Conservation (phyloP, 176 grass and related monocot genomes). For the Aegilops longissima region DNA sequence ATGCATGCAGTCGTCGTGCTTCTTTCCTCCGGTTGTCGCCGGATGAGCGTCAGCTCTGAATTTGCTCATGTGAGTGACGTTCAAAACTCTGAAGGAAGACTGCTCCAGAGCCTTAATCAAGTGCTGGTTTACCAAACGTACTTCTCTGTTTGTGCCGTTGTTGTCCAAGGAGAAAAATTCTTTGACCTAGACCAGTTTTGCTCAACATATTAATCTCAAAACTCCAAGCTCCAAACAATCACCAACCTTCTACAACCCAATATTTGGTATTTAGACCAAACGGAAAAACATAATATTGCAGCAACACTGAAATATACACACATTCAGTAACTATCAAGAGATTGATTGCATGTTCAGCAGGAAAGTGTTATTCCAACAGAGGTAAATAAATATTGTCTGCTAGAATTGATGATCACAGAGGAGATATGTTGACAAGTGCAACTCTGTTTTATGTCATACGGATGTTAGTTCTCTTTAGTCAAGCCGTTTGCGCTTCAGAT, state of each 20-base stretch:
- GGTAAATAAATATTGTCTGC: neutral
- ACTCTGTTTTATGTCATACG: neutral
- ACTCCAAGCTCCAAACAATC: neutral
- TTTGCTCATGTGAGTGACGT: constrained; percentile 77
- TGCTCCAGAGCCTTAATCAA: constrained; percentile 44
- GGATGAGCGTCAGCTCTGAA: constrained; percentile 98
- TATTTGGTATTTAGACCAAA: neutral
- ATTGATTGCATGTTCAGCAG: neutral
- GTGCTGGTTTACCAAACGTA: constrained; percentile 62
- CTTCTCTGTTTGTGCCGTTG: constrained; percentile 73
- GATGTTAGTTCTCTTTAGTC: neutral
- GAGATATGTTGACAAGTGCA: neutral
- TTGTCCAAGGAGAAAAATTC: constrained; percentile 71
- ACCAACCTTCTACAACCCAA: neutral
- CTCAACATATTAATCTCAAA: constrained; percentile 16
- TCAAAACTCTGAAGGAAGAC: constrained; percentile 68
- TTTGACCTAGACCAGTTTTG: constrained; percentile 48
- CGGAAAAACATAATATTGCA: neutral
- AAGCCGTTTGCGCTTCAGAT: neutral
- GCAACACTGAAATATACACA: neutral
- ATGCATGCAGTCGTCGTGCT: constrained; percentile 97
- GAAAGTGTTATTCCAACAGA: neutral
- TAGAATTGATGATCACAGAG: neutral
- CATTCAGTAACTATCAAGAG: neutral
- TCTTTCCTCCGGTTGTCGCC: constrained; percentile 73